Evolutionary conservation across 202 grass and related monocot genomes (phyloP).

Genomic region (Eragrostis tef): DNA sequence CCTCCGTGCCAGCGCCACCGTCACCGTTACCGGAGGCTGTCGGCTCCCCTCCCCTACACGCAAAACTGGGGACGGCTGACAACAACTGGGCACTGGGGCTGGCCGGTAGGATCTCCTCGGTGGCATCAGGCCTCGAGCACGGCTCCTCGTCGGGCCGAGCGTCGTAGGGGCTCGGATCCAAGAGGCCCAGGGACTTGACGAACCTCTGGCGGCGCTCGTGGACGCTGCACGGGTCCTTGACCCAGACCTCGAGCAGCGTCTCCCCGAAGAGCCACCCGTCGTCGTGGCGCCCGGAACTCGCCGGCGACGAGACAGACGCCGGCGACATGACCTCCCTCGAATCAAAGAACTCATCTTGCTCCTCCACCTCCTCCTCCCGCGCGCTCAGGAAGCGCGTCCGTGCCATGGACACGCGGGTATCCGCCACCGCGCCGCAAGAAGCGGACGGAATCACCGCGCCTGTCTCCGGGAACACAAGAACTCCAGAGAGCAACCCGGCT

Average conservation of each 20-base stretch:
- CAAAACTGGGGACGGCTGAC: constrained; percentile 30
- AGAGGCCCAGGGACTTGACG: constrained; percentile 56
- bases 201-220: constrained; percentile 67
- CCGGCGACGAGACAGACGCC: too few relatives aligned
- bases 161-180: constrained; percentile 46
- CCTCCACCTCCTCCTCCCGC: constrained; percentile 30
- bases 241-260: constrained; percentile 56
- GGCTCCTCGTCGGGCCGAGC: not conserved
- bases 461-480: constrained; percentile 43
- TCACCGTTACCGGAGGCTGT: constrained; percentile 28
- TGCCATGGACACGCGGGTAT: constrained; percentile 45
- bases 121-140: constrained; percentile 37
- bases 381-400: constrained; percentile 9
- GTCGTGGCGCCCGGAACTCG: constrained; percentile 47
- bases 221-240: constrained; percentile 53
- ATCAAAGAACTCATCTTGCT: constrained; percentile 73
- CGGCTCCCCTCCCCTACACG: constrained; percentile 2
- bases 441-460: constrained; percentile 35
- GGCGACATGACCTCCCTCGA: constrained; percentile 70
- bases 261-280: constrained; percentile 32
- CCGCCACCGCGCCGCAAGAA: constrained; percentile 21
- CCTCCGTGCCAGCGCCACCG: constrained; percentile 41
- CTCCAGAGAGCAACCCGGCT: not conserved
- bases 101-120: constrained; percentile 36
- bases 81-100: constrained; percentile 25